Conservation (phyloP, 2,329 filamentous ascomycete genomes). For the Epichloe uncinata region DNA sequence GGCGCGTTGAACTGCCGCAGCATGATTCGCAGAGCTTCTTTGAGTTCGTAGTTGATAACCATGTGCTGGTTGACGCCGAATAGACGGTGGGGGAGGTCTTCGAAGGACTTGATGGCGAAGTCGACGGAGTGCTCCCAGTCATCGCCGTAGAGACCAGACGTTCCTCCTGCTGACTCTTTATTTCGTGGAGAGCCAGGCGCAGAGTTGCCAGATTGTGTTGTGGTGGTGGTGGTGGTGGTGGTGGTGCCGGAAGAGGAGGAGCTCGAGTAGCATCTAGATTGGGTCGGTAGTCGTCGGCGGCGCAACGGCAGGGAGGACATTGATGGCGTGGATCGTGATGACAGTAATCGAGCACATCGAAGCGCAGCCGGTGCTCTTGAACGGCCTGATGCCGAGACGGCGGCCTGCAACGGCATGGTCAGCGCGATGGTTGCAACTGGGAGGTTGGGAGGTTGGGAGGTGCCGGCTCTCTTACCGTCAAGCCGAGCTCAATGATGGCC, state of each 20-base stretch:
- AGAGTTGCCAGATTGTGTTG: conserved; percentile 7
- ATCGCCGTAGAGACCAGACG: conserved; percentile 24
- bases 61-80: conserved; percentile 97
- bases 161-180: conserved; percentile 16
- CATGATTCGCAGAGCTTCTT: conserved; percentile 75
- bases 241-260: neutral
- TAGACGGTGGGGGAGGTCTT: conserved; percentile 29
- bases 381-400: conserved; percentile 7
- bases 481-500: conserved; percentile 6
- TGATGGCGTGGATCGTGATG: conserved; percentile 3
- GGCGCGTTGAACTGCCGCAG: conserved; percentile 86
- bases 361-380: conserved; percentile 10
- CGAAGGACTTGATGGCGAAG: conserved; percentile 28
- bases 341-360: conserved; percentile 8
- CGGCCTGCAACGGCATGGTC: neutral
- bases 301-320: conserved; percentile 5
- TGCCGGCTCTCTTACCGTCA: conserved; percentile 1
- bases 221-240: neutral
- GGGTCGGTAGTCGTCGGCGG: neutral
- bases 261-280: conserved; percentile 4
- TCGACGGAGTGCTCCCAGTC: conserved; percentile 32
- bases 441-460: neutral
- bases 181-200: conserved; percentile 3
- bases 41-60: conserved; percentile 89
- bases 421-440: neutral